A percentile compares a stretch with the other conserved stretches of the same genome.
Evolutionary conservation across 805 yeast genomes (phyloP).

Genomic region (Starmerella sirachaensis): DNA sequence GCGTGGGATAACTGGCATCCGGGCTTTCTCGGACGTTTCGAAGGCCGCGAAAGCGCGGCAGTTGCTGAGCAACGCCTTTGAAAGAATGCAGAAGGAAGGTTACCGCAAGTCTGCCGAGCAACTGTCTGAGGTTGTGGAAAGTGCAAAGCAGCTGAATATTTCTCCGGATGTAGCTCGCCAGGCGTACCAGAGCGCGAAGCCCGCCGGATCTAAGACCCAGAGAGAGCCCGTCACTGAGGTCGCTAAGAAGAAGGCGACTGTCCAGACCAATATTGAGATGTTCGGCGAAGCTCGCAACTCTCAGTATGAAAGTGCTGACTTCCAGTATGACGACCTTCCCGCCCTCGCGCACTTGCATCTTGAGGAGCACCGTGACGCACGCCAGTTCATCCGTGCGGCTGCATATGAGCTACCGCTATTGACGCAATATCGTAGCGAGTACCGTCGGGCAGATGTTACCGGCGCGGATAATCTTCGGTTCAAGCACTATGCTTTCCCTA

Average conservation of each 20-base stretch:
- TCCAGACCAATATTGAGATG: conserved; percentile 21
- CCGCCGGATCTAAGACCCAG: background rate
- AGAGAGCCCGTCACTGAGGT: background rate
- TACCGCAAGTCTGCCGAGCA: conserved; percentile 24
- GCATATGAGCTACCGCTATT: conserved; percentile 88
- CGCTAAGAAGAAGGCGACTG: conserved; percentile 12
- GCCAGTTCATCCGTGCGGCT: conserved; percentile 67
- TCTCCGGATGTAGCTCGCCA: conserved; percentile 21
- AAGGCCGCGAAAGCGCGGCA: conserved; percentile 21
- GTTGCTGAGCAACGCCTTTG: conserved; percentile 26
- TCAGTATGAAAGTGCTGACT: conserved; percentile 25
- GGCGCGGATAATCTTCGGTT: conserved; percentile 36
- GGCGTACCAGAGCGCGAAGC: conserved; percentile 22
- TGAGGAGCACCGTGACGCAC: conserved; percentile 58
- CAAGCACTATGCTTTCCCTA: conserved; percentile 60
- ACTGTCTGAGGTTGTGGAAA: conserved; percentile 22
- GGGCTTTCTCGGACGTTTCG: conserved; percentile 11
- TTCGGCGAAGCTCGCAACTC: conserved; percentile 21
- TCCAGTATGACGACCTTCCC: conserved; percentile 54
- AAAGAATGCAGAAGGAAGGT: conserved; percentile 24
- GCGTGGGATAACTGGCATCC: too few relatives aligned
- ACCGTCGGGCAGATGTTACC: conserved; percentile 37
- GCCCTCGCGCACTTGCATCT: conserved; percentile 59
- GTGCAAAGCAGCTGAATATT: conserved; percentile 26
- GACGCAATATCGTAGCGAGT: conserved; percentile 60